These are phyloP conservation scores for Baudoinia panamericana DNA, from an alignment of 495 filamentous ascomycete genomes.

Conservation along the genomic window DNA sequence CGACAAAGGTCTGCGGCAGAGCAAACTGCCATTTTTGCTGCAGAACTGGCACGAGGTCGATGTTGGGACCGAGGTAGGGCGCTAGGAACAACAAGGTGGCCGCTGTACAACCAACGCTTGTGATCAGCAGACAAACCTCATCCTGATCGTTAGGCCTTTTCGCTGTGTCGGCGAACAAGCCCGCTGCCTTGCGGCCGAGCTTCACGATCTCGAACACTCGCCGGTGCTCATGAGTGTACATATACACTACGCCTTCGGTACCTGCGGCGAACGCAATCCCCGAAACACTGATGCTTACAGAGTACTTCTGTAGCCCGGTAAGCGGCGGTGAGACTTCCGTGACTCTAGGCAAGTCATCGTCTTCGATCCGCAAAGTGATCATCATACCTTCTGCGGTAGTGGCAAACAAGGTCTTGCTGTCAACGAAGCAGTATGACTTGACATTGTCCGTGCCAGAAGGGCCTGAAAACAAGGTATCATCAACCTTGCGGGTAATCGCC, in stretches of 20 bases:
- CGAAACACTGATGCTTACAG: conserved; percentile 30
- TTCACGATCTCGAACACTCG: neutral
- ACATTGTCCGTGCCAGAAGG: conserved; percentile 38
- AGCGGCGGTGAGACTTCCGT: neutral
- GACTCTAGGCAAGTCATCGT: neutral
- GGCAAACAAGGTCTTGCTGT: conserved; percentile 41
- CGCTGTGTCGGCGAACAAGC: conserved; percentile 28
- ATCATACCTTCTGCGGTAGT: conserved; percentile 43
- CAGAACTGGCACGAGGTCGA: neutral
- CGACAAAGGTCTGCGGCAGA: conserved; percentile 24
- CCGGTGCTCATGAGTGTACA: conserved; percentile 27
- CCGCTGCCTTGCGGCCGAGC: conserved; percentile 37
- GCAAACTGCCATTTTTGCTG: neutral
- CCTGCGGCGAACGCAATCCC: conserved; percentile 41
- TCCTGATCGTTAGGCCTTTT: neutral
- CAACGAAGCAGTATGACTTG: conserved; percentile 54
- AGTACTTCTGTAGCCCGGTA: conserved; percentile 33
- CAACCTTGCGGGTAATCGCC: no score
- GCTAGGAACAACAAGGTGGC: neutral
- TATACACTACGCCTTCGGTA: conserved; percentile 39
- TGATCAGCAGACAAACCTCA: neutral
- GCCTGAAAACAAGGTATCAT: no score
- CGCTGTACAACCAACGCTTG: neutral
- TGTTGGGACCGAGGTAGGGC: neutral
- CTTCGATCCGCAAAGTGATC: neutral